These are phyloP conservation scores for Hortiboletus campestris DNA, from an alignment of 768 basidiomycete genomes.

Conservation along the genomic window DNA sequence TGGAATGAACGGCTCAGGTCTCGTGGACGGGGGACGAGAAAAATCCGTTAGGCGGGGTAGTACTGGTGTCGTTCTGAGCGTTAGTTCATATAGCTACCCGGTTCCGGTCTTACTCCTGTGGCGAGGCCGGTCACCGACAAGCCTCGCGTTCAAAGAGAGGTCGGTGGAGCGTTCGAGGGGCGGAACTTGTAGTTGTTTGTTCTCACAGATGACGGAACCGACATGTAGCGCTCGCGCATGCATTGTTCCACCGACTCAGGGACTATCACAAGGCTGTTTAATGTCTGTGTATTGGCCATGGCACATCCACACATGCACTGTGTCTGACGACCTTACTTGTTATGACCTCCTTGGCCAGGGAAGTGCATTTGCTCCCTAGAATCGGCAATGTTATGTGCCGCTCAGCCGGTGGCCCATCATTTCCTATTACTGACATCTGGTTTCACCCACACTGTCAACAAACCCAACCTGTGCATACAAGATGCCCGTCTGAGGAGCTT, in stretches of 20 bases:
- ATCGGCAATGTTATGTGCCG: too few relatives aligned
- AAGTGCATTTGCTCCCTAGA: too few relatives aligned
- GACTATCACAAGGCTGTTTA: constrained; percentile 5
- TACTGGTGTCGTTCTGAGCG: background rate
- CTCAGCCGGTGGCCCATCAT: too few relatives aligned
- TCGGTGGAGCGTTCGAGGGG: background rate
- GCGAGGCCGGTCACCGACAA: background rate
- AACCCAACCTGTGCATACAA: too few relatives aligned
- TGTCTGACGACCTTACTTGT: too few relatives aligned
- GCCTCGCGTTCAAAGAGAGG: background rate
- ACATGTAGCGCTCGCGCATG: background rate
- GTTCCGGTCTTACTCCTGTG: constrained; percentile 12
- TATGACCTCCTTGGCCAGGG: too few relatives aligned
- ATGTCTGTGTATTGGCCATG: background rate
- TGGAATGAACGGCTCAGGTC: background rate
- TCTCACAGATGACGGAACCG: background rate
- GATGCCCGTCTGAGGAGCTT: too few relatives aligned
- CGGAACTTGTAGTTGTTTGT: background rate
- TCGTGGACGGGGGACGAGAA: background rate
- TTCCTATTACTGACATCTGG: too few relatives aligned
- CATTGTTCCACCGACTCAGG: background rate
- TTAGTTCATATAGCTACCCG: constrained; percentile 10
- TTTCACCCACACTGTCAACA: too few relatives aligned
- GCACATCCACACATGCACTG: too few relatives aligned
- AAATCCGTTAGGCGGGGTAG: background rate